Base-by-base conservation (phyloP, 2,329 filamentous ascomycete species). In the Venturia nashicola region DNA sequence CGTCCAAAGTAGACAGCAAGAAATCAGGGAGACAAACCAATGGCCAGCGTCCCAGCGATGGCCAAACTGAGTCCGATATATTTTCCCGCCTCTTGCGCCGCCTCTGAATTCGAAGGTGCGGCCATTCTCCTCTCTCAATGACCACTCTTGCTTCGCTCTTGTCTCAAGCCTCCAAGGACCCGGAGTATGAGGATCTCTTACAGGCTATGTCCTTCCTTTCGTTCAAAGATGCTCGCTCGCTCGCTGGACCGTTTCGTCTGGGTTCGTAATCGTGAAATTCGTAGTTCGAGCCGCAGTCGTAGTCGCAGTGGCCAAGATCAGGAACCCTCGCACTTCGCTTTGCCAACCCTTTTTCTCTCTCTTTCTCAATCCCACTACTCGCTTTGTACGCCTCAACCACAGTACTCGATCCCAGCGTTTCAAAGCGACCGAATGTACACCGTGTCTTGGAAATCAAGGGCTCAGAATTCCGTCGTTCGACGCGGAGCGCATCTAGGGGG, bases 11-110 rank as follows among this genome's bases (percentile, higher is more conserved):
- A 20, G 23, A 5, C 20, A 48, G 18, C 20, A 48, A 8, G n/a
- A 9, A 48, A 48, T 48, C n/a, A 12, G n/a, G 20, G 40, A 34
- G 32, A 66, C 70, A 60, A 69, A 73, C 73, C 74, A 63, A 76
- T 76, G 55, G 73, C 73, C 48, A 76, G 68, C 61, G 74, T 76
- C n/a, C 74, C 75, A 61, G 71, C 71, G 65, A 76, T 68, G 64
- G 75, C 75, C 68, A 76, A 69, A 66, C 72, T 70, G 51, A 76
- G 72, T 65, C 75, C 75, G 57, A 76, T 65, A 67, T 72, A 76
- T 73, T 76, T 76, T 68, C 76, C 75, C 72, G 76, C 74, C 36
- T 57, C 51, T 51, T 51, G 46, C 51, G 51, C 51, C 51, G 51
- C 51, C 6, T 36, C 51, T 14, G 51, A 27, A 76, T 36, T 57